phyloP scores from a whole-genome alignment of 306 rosid species.

The Ammopiptanthus mongolicus region DNA sequence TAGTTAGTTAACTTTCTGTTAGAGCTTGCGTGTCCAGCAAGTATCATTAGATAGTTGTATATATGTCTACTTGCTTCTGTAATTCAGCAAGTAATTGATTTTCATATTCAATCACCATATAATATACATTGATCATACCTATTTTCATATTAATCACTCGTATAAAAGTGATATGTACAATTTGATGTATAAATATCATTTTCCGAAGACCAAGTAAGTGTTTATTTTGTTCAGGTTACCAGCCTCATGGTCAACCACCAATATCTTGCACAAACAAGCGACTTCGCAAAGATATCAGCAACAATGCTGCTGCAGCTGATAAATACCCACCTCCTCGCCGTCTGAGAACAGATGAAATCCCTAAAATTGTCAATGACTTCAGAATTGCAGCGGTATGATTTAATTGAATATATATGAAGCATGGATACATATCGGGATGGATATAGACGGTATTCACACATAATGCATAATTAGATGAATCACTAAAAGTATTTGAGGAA shows the following conservation, averaged over 20 bases:
- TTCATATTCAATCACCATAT: not conserved
- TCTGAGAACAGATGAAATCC: conserved; percentile 18
- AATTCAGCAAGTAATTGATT: no score
- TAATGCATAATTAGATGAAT: no score
- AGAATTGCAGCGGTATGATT: conserved; percentile 27
- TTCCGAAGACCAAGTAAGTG: no score
- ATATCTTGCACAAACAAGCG: conserved; percentile 32
- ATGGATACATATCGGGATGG: not conserved
- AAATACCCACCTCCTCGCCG: conserved; percentile 31
- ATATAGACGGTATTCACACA: no score
- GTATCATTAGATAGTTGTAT: not conserved
- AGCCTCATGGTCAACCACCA: conserved; percentile 28
- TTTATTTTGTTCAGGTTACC: not conserved
- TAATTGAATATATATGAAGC: not conserved
- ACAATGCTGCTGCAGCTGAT: not conserved
- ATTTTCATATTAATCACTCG: no score
- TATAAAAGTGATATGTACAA: not conserved
- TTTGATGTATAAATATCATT: not conserved
- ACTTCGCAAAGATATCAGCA: conserved; percentile 1
- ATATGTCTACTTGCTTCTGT: not conserved
- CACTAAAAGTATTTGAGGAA: no score
- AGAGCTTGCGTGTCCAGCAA: not conserved
- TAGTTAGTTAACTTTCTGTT: no score
- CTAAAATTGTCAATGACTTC: conserved; percentile 24
- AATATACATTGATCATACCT: no score